Evolutionary conservation across 306 rosid species (phyloP).

Genomic region (Citrullus mucosospermus): DNA sequence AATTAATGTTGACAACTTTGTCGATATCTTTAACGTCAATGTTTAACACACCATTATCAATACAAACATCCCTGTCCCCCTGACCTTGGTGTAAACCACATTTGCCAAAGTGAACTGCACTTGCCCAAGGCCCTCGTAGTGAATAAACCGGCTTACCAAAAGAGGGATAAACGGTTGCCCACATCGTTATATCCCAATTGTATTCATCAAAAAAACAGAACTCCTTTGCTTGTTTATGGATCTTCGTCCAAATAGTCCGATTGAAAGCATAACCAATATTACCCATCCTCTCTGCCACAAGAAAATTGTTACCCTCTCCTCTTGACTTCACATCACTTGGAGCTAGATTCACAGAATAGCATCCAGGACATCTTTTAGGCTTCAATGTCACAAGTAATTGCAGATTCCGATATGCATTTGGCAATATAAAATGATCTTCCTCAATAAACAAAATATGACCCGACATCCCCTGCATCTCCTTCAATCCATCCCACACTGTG

Average conservation of each 20-base stretch:
- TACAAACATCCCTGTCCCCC: slow-evolving; percentile 47
- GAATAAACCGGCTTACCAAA: slow-evolving; percentile 83
- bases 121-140: slow-evolving; percentile 70
- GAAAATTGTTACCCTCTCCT: slow-evolving; percentile 59
- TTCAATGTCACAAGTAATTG: slow-evolving; percentile 53
- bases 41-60: slow-evolving; percentile 56
- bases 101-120: slow-evolving; percentile 88
- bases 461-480: slow-evolving; percentile 41
- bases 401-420: slow-evolving; percentile 80
- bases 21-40: slow-evolving; percentile 42
- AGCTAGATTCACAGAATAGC: slow-evolving; percentile 88
- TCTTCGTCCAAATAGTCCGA: slow-evolving; percentile 78
- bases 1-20: slow-evolving; percentile 49
- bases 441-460: slow-evolving; percentile 87
- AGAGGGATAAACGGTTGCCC: slow-evolving; percentile 95
- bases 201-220: slow-evolving; percentile 89
- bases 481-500: slow-evolving; percentile 82
- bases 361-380: slow-evolving; percentile 64
- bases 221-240: slow-evolving; percentile 57
- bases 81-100: slow-evolving; percentile 99
- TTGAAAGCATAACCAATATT: slow-evolving; percentile 81
- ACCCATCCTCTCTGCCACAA: slow-evolving; percentile 95
- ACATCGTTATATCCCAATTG: slow-evolving; percentile 98
- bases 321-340: slow-evolving; percentile 89
- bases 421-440: slow-evolving; percentile 83